Evolutionary conservation across 371 early-diverging fungal genomes (phyloP), one percentile per base, ranked within the genome.

Genomic region (Rhizopus arrhizus): DNA sequence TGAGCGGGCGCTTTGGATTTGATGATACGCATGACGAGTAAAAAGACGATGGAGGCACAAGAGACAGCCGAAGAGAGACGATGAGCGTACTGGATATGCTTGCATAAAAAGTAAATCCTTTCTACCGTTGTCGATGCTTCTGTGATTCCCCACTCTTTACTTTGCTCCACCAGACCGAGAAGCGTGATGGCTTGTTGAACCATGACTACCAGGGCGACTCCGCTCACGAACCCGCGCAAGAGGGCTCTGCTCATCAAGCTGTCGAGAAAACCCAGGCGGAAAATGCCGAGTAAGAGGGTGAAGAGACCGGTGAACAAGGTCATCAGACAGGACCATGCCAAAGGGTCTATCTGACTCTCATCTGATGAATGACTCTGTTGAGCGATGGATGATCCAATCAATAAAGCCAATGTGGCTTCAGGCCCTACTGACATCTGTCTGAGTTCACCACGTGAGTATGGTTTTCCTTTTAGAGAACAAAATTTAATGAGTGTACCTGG

Each of bases 221-320:
- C 97, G 34, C 91, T 86, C 40, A 96, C 90, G 66, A 97, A 96
- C 2, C 97, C 97, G 8, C 95, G 85, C 47, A 97, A 69, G 35
- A 95, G 75, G 5, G 96, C 91, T 49, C 93, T 87, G 5, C 94
- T 94, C 64, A 97, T 85, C 28, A 97, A 84, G 12, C 96, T 95
- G 72, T 97, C 97, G 50, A 97, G 62, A 69, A 96, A 97, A 2
- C 97, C 97, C 9, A 97, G 84, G 35, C 96, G 85, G 63, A 95
- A 89, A 65, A 96, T 87, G 4, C 97, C 97, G 57, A 97, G 77
- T 31, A 90, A 62, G 59, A 94, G 90, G 0, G 96, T 95, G 59
- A 95, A 89, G 10, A 93, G 53, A 13, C 98, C 98, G 15, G 94
- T 91, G 64, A 93, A 85, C 13, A 95, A 76, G 4, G 85, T 85